phyloP scores from a whole-genome alignment of 2,329 filamentous ascomycete genomes.

The Amphichorda felina region DNA sequence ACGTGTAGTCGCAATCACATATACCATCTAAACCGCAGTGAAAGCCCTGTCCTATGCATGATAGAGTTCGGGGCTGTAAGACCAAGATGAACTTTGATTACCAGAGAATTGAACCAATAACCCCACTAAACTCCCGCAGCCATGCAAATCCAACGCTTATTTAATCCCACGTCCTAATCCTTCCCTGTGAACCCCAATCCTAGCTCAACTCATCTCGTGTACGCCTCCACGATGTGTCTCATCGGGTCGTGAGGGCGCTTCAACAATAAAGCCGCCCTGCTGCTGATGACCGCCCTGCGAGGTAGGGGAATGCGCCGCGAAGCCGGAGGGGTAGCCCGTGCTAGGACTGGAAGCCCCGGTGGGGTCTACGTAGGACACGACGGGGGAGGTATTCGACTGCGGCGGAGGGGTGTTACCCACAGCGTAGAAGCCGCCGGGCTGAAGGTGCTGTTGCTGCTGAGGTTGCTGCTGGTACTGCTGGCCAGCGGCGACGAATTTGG shows the following conservation, averaged over 20 bases:
- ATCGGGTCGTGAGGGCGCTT: slow-evolving; percentile 21
- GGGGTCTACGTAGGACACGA: not conserved
- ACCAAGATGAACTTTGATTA: too few species aligned
- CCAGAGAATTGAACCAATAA: not conserved
- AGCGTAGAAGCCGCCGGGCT: slow-evolving; percentile 9
- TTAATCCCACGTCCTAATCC: not conserved
- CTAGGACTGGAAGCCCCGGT: not conserved
- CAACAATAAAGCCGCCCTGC: slow-evolving; percentile 17
- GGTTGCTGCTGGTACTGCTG: slow-evolving; percentile 10
- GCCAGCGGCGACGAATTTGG: slow-evolving; percentile 9
- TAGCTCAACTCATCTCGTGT: slow-evolving; percentile 23
- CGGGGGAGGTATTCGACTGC: not conserved
- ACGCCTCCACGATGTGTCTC: slow-evolving; percentile 25
- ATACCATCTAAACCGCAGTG: too few species aligned
- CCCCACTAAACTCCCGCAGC: not conserved
- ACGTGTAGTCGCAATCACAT: too few species aligned
- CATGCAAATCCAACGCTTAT: not conserved
- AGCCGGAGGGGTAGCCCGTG: slow-evolving; percentile 1
- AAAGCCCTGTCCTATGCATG: too few species aligned
- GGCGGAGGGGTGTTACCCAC: slow-evolving; percentile 1
- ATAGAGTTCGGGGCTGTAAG: too few species aligned
- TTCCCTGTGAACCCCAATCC: not conserved
- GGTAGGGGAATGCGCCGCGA: not conserved
- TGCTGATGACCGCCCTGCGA: slow-evolving; percentile 4
- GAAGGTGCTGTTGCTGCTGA: slow-evolving; percentile 8